These are phyloP conservation scores for Penicillium macrosclerotiorum DNA, from an alignment of 495 filamentous ascomycete species.

Conservation along the genomic window DNA sequence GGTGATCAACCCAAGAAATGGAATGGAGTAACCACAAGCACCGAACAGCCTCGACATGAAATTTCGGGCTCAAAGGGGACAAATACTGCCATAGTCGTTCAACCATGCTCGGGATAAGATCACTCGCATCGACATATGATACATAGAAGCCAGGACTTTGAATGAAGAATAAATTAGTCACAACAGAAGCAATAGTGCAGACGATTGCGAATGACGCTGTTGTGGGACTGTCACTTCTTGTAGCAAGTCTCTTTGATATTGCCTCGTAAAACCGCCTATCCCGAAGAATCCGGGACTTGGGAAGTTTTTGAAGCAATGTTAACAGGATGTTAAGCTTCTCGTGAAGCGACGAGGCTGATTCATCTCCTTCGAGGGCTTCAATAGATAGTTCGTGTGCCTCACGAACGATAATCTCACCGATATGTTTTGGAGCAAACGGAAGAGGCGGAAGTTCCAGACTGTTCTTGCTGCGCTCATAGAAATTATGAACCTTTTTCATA, in stretches of 20 bases:
- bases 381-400: conserved; percentile 57
- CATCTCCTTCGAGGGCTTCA: conserved; percentile 25
- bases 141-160: conserved; percentile 48
- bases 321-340: conserved; percentile 51
- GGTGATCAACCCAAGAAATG: conserved; percentile 52
- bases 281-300: conserved; percentile 51
- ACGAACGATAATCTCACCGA: conserved; percentile 61
- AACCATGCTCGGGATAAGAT: conserved; percentile 66
- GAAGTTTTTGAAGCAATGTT: conserved; percentile 57
- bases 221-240: conserved; percentile 19
- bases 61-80: conserved; percentile 77
- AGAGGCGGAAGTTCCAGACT: conserved; percentile 45
- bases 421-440: conserved; percentile 55
- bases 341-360: conserved; percentile 30
- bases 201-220: conserved; percentile 42
- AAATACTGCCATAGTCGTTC: conserved; percentile 74
- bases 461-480: conserved; percentile 55
- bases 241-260: conserved; percentile 40
- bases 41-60: conserved; percentile 88
- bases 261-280: conserved; percentile 54
- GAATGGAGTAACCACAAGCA: conserved; percentile 82
- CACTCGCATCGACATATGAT: conserved; percentile 55
- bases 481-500: conserved; percentile 58
- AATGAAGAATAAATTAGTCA: conserved; percentile 61
- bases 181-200: conserved; percentile 59